Conservation (phyloP, 2,329 filamentous ascomycete genomes). For the Verticillium zaregamsianum region DNA sequence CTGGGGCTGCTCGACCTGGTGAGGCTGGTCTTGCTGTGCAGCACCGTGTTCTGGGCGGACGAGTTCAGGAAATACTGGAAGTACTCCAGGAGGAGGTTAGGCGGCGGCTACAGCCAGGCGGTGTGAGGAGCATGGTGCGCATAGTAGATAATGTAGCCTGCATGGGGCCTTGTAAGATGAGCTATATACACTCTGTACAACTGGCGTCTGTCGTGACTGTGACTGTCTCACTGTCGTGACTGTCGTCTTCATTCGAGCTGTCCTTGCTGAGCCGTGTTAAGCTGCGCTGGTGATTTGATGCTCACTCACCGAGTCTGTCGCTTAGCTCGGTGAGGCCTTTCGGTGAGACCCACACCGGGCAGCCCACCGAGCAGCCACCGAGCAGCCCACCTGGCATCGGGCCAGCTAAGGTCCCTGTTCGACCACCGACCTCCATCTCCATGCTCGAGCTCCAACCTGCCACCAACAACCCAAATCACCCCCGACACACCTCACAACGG, state of each 20-base stretch:
- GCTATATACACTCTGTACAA: neutral
- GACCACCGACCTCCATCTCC: conserved; percentile 7
- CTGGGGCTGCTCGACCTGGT: conserved; percentile 71
- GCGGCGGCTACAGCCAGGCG: conserved; percentile 61
- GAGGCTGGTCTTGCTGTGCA: conserved; percentile 70
- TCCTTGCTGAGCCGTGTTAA: neutral
- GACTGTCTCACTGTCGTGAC: too few relatives aligned
- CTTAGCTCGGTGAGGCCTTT: conserved; percentile 8
- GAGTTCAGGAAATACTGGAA: conserved; percentile 80
- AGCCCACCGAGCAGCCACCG: conserved; percentile 6
- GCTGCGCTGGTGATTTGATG: too few relatives aligned
- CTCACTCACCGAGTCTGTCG: conserved; percentile 1
- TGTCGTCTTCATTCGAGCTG: neutral
- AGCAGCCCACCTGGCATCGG: conserved; percentile 8
- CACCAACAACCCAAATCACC: conserved; percentile 10
- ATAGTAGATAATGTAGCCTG: neutral
- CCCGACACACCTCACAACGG: conserved; percentile 1
- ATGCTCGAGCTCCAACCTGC: conserved; percentile 4
- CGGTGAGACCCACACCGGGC: too few relatives aligned
- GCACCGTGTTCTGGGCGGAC: conserved; percentile 92
- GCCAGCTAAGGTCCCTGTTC: conserved; percentile 7
- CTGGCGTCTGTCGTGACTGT: neutral
- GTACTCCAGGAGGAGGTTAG: conserved; percentile 53
- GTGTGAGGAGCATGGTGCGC: conserved; percentile 38
- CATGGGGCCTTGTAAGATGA: neutral